Conservation (phyloP, 2,329 filamentous ascomycete genomes). For the Dichotomopilus funicola region DNA sequence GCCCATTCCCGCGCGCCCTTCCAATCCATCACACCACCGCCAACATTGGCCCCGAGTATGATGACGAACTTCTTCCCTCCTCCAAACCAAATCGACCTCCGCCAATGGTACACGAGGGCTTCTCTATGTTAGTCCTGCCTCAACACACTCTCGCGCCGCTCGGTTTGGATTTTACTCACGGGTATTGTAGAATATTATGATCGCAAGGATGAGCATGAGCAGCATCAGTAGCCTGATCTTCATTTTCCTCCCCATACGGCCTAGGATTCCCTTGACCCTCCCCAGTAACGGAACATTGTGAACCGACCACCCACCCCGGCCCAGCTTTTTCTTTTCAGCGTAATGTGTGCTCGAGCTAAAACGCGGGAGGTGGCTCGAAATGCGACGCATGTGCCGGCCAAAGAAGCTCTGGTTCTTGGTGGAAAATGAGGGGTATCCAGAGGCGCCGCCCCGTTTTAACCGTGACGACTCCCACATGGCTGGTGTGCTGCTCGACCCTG, state of each 20-base stretch:
- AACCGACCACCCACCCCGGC: constrained; percentile 50
- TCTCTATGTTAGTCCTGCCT: constrained; percentile 21
- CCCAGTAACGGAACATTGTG: constrained; percentile 41
- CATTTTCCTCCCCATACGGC: constrained; percentile 56
- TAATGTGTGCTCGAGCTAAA: constrained; percentile 56
- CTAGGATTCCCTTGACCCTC: constrained; percentile 40
- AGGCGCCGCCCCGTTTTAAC: constrained; percentile 55
- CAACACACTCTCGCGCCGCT: too few relatives aligned
- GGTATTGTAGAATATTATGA: constrained; percentile 63
- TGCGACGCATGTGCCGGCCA: constrained; percentile 70
- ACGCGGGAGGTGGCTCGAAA: constrained; percentile 72
- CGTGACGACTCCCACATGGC: constrained; percentile 81
- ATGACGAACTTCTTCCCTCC: constrained; percentile 89
- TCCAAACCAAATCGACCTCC: constrained; percentile 65
- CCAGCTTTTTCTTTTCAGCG: constrained; percentile 72
- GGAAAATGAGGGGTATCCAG: constrained; percentile 71
- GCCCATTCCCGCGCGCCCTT: constrained; percentile 97
- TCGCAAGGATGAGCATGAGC: constrained; percentile 52
- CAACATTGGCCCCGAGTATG: constrained; percentile 86
- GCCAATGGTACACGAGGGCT: constrained; percentile 57
- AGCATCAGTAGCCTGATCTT: constrained; percentile 57
- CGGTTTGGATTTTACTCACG: constrained; percentile 49
- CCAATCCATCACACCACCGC: constrained; percentile 98
- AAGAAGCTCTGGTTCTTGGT: constrained; percentile 84
- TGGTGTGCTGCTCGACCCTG: constrained; percentile 45